These are phyloP conservation scores for Barnettozyma wickerhamii DNA, from an alignment of 805 yeast genomes.

Conservation along the genomic window DNA sequence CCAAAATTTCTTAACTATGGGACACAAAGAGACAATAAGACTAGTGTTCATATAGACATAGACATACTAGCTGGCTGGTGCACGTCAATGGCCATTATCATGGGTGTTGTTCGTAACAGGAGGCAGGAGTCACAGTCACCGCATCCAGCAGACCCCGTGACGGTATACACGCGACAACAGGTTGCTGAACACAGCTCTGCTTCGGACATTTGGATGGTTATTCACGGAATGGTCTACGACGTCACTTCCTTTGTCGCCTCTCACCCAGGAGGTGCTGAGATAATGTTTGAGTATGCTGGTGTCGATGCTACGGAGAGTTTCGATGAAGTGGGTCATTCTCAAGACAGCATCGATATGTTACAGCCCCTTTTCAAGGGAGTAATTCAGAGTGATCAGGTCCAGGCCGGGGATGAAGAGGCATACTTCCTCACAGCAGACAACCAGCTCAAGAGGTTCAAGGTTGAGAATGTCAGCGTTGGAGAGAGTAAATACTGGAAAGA, in stretches of 20 bases:
- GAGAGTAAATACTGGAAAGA: constrained; percentile 19
- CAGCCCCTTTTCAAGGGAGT: constrained; percentile 69
- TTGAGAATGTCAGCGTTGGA: constrained; percentile 23
- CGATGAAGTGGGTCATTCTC: constrained; percentile 95
- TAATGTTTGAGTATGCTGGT: constrained; percentile 73
- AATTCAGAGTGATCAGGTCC: constrained; percentile 38
- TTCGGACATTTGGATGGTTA: constrained; percentile 73
- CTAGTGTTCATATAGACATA: too few species aligned
- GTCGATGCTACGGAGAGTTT: constrained; percentile 75
- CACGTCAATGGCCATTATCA: background rate
- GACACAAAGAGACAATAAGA: too few species aligned
- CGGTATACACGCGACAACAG: constrained; percentile 13
- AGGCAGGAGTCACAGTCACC: background rate
- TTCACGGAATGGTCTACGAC: constrained; percentile 77
- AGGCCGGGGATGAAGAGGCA: background rate
- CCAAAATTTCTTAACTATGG: background rate
- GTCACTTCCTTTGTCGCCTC: constrained; percentile 59
- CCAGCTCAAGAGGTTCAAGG: constrained; percentile 5
- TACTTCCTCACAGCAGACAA: background rate
- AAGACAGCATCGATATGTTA: constrained; percentile 81
- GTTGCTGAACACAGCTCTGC: constrained; percentile 17
- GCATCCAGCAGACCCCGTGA: background rate
- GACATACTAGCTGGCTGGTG: too few species aligned
- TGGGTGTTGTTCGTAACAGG: background rate
- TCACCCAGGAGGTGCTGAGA: constrained; percentile 73